Evolutionary conservation across 208 protist genomes (phyloP).

Genomic region (Crithidia fasciculata): DNA sequence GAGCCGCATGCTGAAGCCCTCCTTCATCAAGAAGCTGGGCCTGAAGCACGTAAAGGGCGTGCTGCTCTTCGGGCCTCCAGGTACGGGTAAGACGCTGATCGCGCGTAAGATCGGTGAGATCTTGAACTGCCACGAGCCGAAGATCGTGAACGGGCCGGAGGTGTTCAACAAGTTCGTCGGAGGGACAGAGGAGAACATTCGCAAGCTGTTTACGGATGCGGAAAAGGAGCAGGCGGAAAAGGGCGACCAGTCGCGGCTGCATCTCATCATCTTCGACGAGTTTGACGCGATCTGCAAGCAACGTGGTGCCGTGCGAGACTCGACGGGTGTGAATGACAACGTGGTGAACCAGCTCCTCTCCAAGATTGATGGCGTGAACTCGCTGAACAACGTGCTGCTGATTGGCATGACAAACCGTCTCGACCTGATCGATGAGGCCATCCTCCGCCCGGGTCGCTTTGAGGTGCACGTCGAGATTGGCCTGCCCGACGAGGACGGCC

Average conservation of each 20-base stretch:
- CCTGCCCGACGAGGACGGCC: slow-evolving; percentile 97
- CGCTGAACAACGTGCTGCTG: slow-evolving; percentile 99
- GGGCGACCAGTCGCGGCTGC: slow-evolving; percentile 96
- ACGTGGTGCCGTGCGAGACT: slow-evolving; percentile 91
- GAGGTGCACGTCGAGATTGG: slow-evolving; percentile 98
- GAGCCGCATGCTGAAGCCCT: slow-evolving; percentile 96
- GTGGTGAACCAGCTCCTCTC: slow-evolving; percentile 99
- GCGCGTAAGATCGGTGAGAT: slow-evolving; percentile 99
- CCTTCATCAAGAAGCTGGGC: slow-evolving; percentile 95
- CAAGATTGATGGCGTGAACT: slow-evolving; percentile 99
- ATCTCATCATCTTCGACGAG: slow-evolving; percentile 99
- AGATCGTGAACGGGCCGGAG: slow-evolving; percentile 98
- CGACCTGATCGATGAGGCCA: slow-evolving; percentile 99
- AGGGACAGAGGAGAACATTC: slow-evolving; percentile 99
- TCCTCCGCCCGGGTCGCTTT: slow-evolving; percentile 98
- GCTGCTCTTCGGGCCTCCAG: slow-evolving; percentile 98
- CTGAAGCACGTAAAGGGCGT: slow-evolving; percentile 99
- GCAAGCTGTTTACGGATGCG: slow-evolving; percentile 99
- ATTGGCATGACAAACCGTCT: slow-evolving; percentile 99
- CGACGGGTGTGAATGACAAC: slow-evolving; percentile 97
- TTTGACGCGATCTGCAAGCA: slow-evolving; percentile 99
- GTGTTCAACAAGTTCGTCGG: slow-evolving; percentile 99
- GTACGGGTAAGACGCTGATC: slow-evolving; percentile 99
- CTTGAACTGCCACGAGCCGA: slow-evolving; percentile 96
- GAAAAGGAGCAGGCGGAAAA: slow-evolving; percentile 94